These are phyloP conservation scores for Pichia cabralensis DNA, from an alignment of 805 yeast species.

Conservation along the genomic window DNA sequence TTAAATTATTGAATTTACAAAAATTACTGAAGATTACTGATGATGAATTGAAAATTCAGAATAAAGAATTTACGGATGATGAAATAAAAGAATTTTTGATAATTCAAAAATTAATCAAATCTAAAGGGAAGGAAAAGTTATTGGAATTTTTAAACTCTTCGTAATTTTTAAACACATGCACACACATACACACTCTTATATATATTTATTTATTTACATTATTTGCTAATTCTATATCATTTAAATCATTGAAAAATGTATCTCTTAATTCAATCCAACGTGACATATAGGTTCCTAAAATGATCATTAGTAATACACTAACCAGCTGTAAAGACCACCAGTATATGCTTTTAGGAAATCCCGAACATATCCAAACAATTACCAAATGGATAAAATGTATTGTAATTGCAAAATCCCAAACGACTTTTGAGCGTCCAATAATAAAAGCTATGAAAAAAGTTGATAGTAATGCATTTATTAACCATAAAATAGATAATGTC, in stretches of 20 bases:
- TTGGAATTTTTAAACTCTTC: slow-evolving; percentile 40
- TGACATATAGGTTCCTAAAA: slow-evolving; percentile 81
- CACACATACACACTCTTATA: neutral
- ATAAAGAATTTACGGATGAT: slow-evolving; percentile 13
- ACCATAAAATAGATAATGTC: slow-evolving; percentile 66
- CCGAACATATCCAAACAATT: slow-evolving; percentile 56
- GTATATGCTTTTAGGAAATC: slow-evolving; percentile 57
- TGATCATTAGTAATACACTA: slow-evolving; percentile 60
- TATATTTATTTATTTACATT: neutral
- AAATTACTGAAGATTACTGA: slow-evolving; percentile 34
- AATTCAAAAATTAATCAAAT: slow-evolving; percentile 50
- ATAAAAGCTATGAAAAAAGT: slow-evolving; percentile 77
- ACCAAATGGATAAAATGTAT: slow-evolving; percentile 71
- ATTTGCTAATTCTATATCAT: slow-evolving; percentile 47
- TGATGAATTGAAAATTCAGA: slow-evolving; percentile 15
- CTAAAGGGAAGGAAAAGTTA: slow-evolving; percentile 62
- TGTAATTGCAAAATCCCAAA: slow-evolving; percentile 95
- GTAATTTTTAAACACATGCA: neutral
- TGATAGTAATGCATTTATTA: slow-evolving; percentile 71
- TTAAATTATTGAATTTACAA: slow-evolving; percentile 34
- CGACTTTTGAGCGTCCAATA: slow-evolving; percentile 87
- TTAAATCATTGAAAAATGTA: slow-evolving; percentile 79
- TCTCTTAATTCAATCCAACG: slow-evolving; percentile 87
- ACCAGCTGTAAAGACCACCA: slow-evolving; percentile 81
- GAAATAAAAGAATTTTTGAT: slow-evolving; percentile 44